A percentile compares a stretch with the other conserved stretches of the same genome.
phyloP scores from a whole-genome alignment of 2,329 filamentous ascomycete genomes.

The Venturia nashicola region DNA sequence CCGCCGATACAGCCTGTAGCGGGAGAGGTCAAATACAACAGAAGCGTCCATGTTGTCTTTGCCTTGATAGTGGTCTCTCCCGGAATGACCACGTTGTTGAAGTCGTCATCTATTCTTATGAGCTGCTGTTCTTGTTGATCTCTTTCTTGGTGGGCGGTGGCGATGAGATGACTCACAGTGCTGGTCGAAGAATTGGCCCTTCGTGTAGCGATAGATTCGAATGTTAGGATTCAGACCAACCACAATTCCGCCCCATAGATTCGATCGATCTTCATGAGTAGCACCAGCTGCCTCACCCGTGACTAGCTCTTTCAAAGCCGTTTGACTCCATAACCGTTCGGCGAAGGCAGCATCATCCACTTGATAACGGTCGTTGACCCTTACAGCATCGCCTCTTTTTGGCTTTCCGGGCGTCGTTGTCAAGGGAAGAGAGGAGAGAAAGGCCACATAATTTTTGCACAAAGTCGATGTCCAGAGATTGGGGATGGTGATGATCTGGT shows the following conservation, averaged over 20 bases:
- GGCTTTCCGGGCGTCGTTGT: conserved; percentile 67
- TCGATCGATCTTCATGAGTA: conserved; percentile 19
- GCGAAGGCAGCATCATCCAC: conserved; percentile 67
- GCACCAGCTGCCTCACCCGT: conserved; percentile 17
- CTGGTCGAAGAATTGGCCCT: conserved; percentile 82
- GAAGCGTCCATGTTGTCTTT: conserved; percentile 80
- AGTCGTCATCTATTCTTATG: conserved; percentile 63
- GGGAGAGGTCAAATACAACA: conserved; percentile 73
- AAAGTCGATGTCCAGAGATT: conserved; percentile 64
- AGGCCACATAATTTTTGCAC: conserved; percentile 64
- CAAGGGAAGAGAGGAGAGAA: conserved; percentile 58
- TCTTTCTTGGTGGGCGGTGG: not conserved
- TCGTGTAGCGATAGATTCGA: conserved; percentile 73
- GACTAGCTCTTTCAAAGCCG: conserved; percentile 55
- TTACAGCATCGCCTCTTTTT: conserved; percentile 66
- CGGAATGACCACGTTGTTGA: conserved; percentile 55
- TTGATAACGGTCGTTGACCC: conserved; percentile 85
- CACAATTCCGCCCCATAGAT: conserved; percentile 65
- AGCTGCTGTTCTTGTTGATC: conserved; percentile 8
- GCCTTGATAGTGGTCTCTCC: conserved; percentile 33
- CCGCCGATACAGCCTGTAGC: conserved; percentile 68
- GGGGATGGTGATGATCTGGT: conserved; percentile 61
- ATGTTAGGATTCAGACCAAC: conserved; percentile 79
- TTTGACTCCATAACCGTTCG: conserved; percentile 61
- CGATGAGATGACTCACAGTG: conserved; percentile 54